Evolutionary conservation across 1,139 yeast species (phyloP).

Genomic region (Zygoascus meyerae): DNA sequence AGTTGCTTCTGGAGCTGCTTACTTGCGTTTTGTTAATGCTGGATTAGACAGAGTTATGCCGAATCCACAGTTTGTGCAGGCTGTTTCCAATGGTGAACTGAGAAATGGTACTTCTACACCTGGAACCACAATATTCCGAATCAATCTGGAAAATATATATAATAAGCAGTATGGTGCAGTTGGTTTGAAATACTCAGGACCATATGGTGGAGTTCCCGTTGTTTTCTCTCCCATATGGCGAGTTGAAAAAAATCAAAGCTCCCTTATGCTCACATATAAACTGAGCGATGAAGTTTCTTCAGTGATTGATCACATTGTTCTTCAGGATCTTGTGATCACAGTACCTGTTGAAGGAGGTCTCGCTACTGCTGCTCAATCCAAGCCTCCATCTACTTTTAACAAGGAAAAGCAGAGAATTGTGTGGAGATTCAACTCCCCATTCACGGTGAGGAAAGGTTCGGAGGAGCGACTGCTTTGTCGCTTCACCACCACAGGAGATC

Average conservation of each 20-base stretch:
- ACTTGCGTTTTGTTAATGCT: slow-evolving; percentile 10
- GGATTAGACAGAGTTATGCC: slow-evolving; percentile 19
- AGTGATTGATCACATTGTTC: slow-evolving; percentile 37
- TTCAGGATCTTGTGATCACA: slow-evolving; percentile 55
- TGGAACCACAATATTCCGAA: slow-evolving; percentile 10
- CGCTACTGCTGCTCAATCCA: slow-evolving; percentile 67
- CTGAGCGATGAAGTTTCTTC: slow-evolving; percentile 45
- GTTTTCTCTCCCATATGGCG: slow-evolving; percentile 81
- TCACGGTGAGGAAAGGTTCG: slow-evolving; percentile 60
- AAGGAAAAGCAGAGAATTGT: slow-evolving; percentile 78
- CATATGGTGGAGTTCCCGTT: slow-evolving; percentile 47
- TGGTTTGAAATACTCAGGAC: slow-evolving; percentile 63
- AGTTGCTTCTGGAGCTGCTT: slow-evolving; percentile 14
- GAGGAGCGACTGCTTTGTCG: slow-evolving; percentile 43
- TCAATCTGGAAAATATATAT: slow-evolving; percentile 12
- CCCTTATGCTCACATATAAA: slow-evolving; percentile 69
- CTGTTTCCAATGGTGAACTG: slow-evolving; percentile 9
- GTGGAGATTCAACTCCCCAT: slow-evolving; percentile 59
- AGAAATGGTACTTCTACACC: slow-evolving; percentile 9
- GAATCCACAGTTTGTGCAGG: slow-evolving; percentile 21
- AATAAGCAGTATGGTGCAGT: slow-evolving; percentile 35
- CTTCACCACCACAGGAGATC: slow-evolving; percentile 32
- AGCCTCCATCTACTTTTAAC: slow-evolving; percentile 86
- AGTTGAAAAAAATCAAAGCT: slow-evolving; percentile 75
- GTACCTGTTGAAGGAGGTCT: slow-evolving; percentile 48